Evolutionary conservation across 768 basidiomycete species (phyloP).

Genomic region (Clavulina sp.): DNA sequence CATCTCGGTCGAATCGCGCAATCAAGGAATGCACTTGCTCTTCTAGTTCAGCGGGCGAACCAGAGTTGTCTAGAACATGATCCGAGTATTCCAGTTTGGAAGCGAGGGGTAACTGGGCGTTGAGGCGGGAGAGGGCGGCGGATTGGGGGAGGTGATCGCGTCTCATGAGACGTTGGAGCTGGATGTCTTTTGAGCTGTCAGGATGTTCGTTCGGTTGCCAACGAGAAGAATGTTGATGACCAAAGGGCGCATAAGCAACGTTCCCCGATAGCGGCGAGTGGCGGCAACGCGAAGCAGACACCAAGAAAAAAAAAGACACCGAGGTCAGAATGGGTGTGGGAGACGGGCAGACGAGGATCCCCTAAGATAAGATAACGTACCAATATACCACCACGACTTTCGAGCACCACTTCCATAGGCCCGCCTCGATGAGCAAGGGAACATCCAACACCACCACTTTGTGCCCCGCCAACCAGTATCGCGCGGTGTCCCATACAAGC

Average conservation of each 20-base stretch:
- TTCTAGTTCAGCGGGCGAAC: conserved; percentile 48
- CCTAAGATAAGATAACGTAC: conserved; percentile 27
- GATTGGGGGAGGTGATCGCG: conserved; percentile 49
- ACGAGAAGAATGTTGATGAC: background rate
- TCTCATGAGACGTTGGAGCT: conserved; percentile 63
- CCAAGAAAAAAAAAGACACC: too few relatives aligned
- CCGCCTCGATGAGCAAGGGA: conserved; percentile 79
- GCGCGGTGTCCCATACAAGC: conserved; percentile 53
- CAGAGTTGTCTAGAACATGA: conserved; percentile 77
- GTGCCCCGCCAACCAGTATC: conserved; percentile 60
- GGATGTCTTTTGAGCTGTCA: conserved; percentile 58
- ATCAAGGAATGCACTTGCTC: conserved; percentile 32
- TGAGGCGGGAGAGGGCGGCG: conserved; percentile 57
- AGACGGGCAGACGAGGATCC: background rate
- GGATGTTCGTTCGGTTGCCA: background rate
- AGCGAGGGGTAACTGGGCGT: conserved; percentile 62
- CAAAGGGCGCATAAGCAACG: background rate
- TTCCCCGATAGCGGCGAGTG: background rate
- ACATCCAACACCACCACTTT: conserved; percentile 76
- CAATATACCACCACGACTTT: conserved; percentile 82
- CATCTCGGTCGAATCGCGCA: conserved; percentile 20
- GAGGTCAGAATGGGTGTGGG: background rate
- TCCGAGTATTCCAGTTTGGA: conserved; percentile 77
- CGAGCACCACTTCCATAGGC: conserved; percentile 68
- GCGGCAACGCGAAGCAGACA: conserved; percentile 13